phyloP scores from a whole-genome alignment of 2,329 filamentous ascomycete species.

The Beauveria brongniartii region DNA sequence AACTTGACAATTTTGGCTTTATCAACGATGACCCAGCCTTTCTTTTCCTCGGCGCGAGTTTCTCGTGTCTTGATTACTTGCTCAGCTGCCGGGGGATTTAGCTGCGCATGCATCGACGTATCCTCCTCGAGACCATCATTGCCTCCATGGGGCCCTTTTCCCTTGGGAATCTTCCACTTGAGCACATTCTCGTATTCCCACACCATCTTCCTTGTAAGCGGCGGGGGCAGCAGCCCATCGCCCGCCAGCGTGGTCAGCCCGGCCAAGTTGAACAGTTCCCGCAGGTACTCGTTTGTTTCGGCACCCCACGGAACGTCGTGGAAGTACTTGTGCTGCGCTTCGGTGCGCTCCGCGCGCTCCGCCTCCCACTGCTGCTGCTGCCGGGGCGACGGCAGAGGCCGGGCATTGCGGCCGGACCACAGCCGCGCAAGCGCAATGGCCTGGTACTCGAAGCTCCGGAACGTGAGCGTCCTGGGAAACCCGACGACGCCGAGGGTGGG shows the following conservation, averaged over 20 bases:
- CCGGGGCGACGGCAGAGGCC: slow-evolving; percentile 28
- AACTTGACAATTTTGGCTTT: neutral
- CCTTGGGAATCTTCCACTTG: slow-evolving; percentile 25
- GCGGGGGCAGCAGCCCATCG: slow-evolving; percentile 38
- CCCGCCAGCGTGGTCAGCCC: slow-evolving; percentile 40
- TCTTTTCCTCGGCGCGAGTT: neutral
- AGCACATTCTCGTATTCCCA: slow-evolving; percentile 40
- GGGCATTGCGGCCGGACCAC: slow-evolving; percentile 33
- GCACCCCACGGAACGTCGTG: slow-evolving; percentile 48
- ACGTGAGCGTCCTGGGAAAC: slow-evolving; percentile 18
- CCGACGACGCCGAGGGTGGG: slow-evolving; percentile 31
- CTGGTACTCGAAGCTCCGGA: slow-evolving; percentile 49
- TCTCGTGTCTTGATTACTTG: neutral
- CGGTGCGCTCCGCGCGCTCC: slow-evolving; percentile 24
- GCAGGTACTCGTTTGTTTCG: slow-evolving; percentile 41
- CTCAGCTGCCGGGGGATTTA: neutral
- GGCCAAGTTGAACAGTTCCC: slow-evolving; percentile 37
- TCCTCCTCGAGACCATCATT: neutral
- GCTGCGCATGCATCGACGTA: neutral
- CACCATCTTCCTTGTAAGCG: slow-evolving; percentile 32
- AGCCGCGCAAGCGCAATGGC: slow-evolving; percentile 43
- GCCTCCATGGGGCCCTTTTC: neutral
- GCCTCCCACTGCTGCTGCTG: slow-evolving; percentile 40
- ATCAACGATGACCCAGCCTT: neutral
- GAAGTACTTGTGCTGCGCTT: slow-evolving; percentile 32